Evolutionary conservation across 768 basidiomycete species (phyloP), one percentile per base, ranked within the genome.

Genomic region (Phanerochaete sordida): DNA sequence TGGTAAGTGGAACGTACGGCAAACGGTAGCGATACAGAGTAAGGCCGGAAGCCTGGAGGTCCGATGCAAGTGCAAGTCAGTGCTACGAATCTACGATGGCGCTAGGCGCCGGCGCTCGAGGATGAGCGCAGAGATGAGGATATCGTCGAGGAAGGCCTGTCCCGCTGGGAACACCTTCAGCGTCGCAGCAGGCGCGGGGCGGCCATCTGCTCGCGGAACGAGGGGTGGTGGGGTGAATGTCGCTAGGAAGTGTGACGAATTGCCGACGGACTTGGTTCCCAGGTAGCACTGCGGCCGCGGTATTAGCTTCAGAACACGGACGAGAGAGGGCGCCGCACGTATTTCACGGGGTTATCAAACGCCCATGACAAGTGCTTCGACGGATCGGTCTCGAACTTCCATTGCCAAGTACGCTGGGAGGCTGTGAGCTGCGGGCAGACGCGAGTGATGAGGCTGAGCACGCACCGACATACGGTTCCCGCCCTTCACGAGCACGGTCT

Each of bases 21-120:
- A 16, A 43, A 16, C 19, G 19, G 8, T 43, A 19, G 19, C 39
- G 19, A 43, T 35, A 43, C 39, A 43, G 39, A 35, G 6, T 35
- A 13, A 35, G 13, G 13, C n/a, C n/a, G n/a, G n/a, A n/a, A n/a
- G n/a, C n/a, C n/a, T n/a, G n/a, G n/a, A n/a, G n/a, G n/a, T n/a
- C n/a, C n/a, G n/a, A n/a, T n/a, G n/a, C n/a, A n/a, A 43, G 39
- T 43, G 11, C 28, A 7, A 4, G 3, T 6, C 21, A 54, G 16
- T 24, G 23, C 37, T 57, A 57, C 1, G 26, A 16, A 31, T 12
- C 37, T 57, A 57, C 1, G 26, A 16, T n/a, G 56, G 39, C 26
- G 65, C 66, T 21, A 73, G 66, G n/a, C 72, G 58, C 47, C 61
- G 67, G 11, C 74, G 70, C 62, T 75, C 75, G n/a, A 73, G 30